phyloP scores from a whole-genome alignment of 2,329 filamentous ascomycete species.

The Fusarium nanum region DNA sequence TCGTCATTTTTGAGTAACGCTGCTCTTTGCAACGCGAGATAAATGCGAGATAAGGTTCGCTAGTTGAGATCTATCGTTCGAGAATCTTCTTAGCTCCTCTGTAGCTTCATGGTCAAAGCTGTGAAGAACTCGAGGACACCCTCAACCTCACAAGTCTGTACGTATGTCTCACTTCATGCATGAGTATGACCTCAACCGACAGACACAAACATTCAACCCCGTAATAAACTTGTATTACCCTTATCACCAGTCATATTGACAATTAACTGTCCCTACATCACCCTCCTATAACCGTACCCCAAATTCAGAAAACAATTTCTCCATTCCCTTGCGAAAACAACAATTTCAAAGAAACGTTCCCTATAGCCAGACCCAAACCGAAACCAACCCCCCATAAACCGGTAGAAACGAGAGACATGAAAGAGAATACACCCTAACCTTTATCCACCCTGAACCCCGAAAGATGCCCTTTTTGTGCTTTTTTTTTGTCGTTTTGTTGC shows the following conservation, averaged over 20 bases:
- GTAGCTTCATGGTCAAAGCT: background rate
- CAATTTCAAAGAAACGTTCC: slow-evolving; percentile 37
- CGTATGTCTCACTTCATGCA: slow-evolving; percentile 4
- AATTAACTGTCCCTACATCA: slow-evolving; percentile 26
- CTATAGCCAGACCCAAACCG: slow-evolving; percentile 31
- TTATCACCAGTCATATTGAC: background rate
- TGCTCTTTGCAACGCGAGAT: background rate
- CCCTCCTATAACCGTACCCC: slow-evolving; percentile 1
- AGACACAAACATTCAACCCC: background rate
- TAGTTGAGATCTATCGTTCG: background rate
- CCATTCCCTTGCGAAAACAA: slow-evolving; percentile 38
- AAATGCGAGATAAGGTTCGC: slow-evolving; percentile 12
- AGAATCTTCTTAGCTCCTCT: background rate
- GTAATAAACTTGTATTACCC: slow-evolving; percentile 35
- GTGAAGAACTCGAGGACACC: background rate
- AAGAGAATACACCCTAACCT: slow-evolving; percentile 21
- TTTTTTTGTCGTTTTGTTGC: slow-evolving; percentile 21
- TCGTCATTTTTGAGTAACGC: background rate
- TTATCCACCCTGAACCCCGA: slow-evolving; percentile 36
- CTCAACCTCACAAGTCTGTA: background rate
- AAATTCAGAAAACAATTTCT: slow-evolving; percentile 40
- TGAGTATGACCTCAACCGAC: background rate
- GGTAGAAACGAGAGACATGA: slow-evolving; percentile 36
- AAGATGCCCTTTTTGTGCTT: slow-evolving; percentile 39
- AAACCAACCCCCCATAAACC: slow-evolving; percentile 33